Percentiles rank a stretch among this genome's conserved stretches.
phyloP scores from a whole-genome alignment of 345 rosid genomes.

The Atalantia buxifolia region DNA sequence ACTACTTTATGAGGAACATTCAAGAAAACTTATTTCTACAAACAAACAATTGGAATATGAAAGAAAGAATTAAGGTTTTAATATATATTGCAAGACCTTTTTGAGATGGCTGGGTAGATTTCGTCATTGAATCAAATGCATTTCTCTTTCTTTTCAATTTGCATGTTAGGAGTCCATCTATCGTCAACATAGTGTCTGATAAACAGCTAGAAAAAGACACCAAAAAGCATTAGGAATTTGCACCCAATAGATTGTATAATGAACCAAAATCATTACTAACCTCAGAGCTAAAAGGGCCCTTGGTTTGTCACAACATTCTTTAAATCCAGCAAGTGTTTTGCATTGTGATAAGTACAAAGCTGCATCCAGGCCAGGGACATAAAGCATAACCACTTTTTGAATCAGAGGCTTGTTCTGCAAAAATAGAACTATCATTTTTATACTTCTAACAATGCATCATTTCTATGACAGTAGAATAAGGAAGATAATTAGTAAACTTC shows the following conservation, averaged over 20 bases:
- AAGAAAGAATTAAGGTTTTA: not conserved
- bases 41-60: not conserved
- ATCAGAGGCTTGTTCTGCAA: slow-evolving; percentile 92
- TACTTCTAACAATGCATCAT: not conserved
- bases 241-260: not conserved
- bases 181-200: slow-evolving; percentile 75
- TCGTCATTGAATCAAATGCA: slow-evolving; percentile 29
- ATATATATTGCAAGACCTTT: slow-evolving; percentile 44
- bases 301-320: slow-evolving; percentile 73
- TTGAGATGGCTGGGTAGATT: slow-evolving; percentile 29
- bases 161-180: slow-evolving; percentile 83
- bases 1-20: not conserved
- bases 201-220: slow-evolving; percentile 56
- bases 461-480: not conserved
- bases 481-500: not conserved
- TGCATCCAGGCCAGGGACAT: slow-evolving; percentile 93
- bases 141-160: slow-evolving; percentile 65
- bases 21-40: not conserved
- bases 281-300: slow-evolving; percentile 73
- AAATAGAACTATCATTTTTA: slow-evolving; percentile 10
- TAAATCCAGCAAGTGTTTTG: slow-evolving; percentile 60
- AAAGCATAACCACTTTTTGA: slow-evolving; percentile 85
- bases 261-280: slow-evolving; percentile 41
- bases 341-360: slow-evolving; percentile 72
- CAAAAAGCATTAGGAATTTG: slow-evolving; percentile 21